Evolutionary conservation across 139 green algal species (phyloP), one percentile per base, ranked within the genome.

Genomic region (Spirogloea muscicola): DNA sequence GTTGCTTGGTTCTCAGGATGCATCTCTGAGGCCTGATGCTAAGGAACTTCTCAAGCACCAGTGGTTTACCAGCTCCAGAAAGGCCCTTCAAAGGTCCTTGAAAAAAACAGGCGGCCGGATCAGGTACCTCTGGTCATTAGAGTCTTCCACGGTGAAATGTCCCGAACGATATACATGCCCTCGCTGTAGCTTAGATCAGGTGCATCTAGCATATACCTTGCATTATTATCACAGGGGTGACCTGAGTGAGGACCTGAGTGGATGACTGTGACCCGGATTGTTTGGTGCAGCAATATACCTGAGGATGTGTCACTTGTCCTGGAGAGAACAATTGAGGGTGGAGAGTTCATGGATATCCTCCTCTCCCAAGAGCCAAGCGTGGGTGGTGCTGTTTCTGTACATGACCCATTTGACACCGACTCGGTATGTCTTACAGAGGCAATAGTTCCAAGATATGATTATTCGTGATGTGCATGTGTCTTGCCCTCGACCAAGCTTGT

Each of bases 1-100:
- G 1, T 43, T 66, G n/a, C n/a, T n/a, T n/a, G n/a, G n/a, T n/a
- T n/a, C n/a, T n/a, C 87, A 94, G 90, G 93, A 98, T 70, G 87
- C 92, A 0, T 81, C 85, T 21, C 41, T 72, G 57, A 85, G 93
- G 0, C 89, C 90, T 13, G 80, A 82, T 59, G 93, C 93, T 2
- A 68, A 80, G 36, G 73, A 77, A 33, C 87, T 98, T 55, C 83
- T 96, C 81, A 71, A 86, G 62, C 92, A 98, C 76, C 72, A 78
- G 48, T 98, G 93, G 93, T 86, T 97, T 46, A 82, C 83, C 52
- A 68, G 85, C 62, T 87, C 76, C 34, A 94, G 88, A 3, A 31
- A 55, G 42, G 43, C 73, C 7, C 82, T 97, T 57, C 85, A 87
- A 40, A 76, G 39, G 58, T 85, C 78, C 31, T 94, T 89, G 90